Conservation (phyloP, 805 yeast species). For the Starmerella vaccinii region DNA sequence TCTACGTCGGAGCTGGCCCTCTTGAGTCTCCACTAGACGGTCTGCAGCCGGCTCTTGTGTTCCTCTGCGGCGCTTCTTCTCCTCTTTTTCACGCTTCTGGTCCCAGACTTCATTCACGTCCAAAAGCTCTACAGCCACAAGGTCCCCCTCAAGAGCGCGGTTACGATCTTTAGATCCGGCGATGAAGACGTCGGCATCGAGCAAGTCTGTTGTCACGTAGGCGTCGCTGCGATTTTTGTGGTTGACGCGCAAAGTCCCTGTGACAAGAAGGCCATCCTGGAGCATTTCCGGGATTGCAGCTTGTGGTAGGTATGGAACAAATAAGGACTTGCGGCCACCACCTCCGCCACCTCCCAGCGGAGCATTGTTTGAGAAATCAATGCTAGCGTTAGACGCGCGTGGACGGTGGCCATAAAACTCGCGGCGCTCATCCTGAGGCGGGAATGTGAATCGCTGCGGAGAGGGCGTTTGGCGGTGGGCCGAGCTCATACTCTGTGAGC, state of each 20-base stretch:
- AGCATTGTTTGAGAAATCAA: constrained; percentile 10
- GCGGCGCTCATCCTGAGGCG: constrained; percentile 11
- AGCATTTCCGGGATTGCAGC: constrained; percentile 81
- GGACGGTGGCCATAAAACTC: constrained; percentile 13
- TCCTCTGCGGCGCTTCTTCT: constrained; percentile 83
- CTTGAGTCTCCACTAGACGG: constrained; percentile 15
- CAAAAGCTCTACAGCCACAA: constrained; percentile 88
- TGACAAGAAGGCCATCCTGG: constrained; percentile 80
- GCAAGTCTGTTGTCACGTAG: constrained; percentile 88
- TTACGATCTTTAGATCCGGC: constrained; percentile 98
- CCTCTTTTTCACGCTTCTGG: constrained; percentile 91
- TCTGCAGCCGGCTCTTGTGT: not conserved
- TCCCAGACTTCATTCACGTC: constrained; percentile 98
- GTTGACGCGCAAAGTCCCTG: constrained; percentile 87
- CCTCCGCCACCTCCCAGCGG: not conserved
- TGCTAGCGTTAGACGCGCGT: constrained; percentile 18
- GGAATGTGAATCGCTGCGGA: constrained; percentile 24
- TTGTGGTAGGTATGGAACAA: constrained; percentile 94
- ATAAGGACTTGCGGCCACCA: constrained; percentile 46
- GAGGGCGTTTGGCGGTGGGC: constrained; percentile 22
- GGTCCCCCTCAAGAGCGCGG: constrained; percentile 92
- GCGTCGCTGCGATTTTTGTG: constrained; percentile 96
- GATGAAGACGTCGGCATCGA: constrained; percentile 93
- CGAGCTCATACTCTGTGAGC: constrained; percentile 18
- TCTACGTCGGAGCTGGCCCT: constrained; percentile 48